These are phyloP conservation scores for Fusarium zealandicum DNA, from an alignment of 2,329 filamentous ascomycete genomes.

Conservation along the genomic window DNA sequence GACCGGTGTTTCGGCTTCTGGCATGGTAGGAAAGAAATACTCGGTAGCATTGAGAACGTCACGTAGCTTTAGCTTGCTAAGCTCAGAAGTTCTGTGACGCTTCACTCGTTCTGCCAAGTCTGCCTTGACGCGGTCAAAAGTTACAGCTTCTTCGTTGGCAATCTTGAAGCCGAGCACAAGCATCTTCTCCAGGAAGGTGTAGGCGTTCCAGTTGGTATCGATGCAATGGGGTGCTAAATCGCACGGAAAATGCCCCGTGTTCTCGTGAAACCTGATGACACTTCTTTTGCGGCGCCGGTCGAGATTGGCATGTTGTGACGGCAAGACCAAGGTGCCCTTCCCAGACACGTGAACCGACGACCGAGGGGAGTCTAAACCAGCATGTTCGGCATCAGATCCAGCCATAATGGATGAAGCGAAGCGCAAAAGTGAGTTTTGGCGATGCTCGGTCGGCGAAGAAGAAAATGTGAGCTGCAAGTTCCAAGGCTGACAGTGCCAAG, in stretches of 20 bases:
- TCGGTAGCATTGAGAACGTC: neutral
- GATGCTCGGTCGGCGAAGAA: no score
- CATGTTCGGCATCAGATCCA: no score
- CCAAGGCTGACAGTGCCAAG: no score
- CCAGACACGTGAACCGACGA: no score
- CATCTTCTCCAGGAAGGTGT: neutral
- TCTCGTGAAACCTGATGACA: neutral
- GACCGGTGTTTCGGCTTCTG: neutral
- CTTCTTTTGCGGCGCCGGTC: neutral
- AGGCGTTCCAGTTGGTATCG: neutral
- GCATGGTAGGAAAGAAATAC: neutral
- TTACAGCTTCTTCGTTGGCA: neutral
- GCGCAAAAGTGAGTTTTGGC: no score
- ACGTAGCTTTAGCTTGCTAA: neutral
- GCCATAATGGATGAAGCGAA: no score
- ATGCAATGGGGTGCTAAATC: neutral
- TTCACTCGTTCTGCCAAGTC: neutral
- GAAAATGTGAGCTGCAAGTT: no score
- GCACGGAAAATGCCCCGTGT: neutral
- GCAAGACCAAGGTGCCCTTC: no score
- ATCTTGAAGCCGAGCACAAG: neutral
- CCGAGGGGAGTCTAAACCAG: no score
- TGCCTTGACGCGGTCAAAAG: neutral
- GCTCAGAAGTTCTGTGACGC: neutral
- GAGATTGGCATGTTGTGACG: neutral